Base-by-base conservation (phyloP, 2,329 filamentous ascomycete genomes). In the Sclerotinia nivalis region DNA sequence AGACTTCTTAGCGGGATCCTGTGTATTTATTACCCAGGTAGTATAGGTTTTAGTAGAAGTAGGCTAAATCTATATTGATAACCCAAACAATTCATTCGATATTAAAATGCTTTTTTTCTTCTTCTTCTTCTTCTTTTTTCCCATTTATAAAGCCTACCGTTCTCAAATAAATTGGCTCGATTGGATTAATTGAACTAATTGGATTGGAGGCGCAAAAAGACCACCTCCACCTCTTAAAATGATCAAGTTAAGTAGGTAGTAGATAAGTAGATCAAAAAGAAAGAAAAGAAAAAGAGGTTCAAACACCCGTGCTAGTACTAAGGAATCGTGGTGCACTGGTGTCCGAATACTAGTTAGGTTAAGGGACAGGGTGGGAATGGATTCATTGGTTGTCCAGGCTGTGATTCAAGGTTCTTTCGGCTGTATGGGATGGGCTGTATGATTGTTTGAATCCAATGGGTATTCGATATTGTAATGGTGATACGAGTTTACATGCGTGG, bases 361-460 rank as follows among this genome's bases (percentile, higher is more conserved):
- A 47, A 43, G 45, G 43, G 34, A 8, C 60, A 50, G 28, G 60
- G 60, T 62, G 60, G 45, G 60, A 62, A 50, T 62, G 60, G 45
- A 25, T 62, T 62, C 60, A 62, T 62, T 62, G 60, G 60, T 34
- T 62, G 9, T 50, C 60, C n/a, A 50, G 28, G 60, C 60, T 50
- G 45, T 34, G 20, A 18, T 50, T 25, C 60, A 62, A 62, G 60
- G 45, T 49, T 61, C 43, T 47, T 55, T 61, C 43, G 59, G 59
- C 59, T 61, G 43, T 34, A 47, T 59, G 56, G 52, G 50, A 12
- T 54, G 25, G 7, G 25, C 40, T 47, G 59, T 18, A 50, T 50
- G 45, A 12, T 49, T 49, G 45, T 61, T 47, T 47, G 59, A 47
- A 70, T 67, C 72, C 66, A 64, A 72, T 72, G 59, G 43, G 25